Conservation (phyloP, 2,329 filamentous ascomycete genomes). For the Fusarium coicis region DNA sequence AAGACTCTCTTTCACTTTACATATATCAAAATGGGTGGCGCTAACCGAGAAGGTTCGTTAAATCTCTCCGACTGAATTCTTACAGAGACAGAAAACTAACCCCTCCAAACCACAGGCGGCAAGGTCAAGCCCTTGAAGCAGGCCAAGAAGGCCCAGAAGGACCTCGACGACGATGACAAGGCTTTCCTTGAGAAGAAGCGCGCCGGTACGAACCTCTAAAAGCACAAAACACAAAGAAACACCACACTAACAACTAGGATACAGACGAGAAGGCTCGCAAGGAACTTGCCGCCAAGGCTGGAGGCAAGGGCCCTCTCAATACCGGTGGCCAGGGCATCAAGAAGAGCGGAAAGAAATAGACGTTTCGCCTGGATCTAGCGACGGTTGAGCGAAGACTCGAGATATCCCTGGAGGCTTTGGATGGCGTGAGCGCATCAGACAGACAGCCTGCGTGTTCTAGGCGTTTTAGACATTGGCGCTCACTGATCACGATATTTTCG, state of each 20-base stretch:
- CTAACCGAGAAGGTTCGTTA: slow-evolving; percentile 52
- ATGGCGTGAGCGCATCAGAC: slow-evolving; percentile 33
- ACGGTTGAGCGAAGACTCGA: slow-evolving; percentile 2
- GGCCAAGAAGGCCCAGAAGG: slow-evolving; percentile 84
- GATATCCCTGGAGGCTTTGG: slow-evolving; percentile 14
- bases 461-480: slow-evolving; percentile 33
- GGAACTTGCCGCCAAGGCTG: slow-evolving; percentile 82
- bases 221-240: fast-evolving
- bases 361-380: background rate
- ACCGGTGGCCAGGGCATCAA: slow-evolving; percentile 90
- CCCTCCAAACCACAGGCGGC: slow-evolving; percentile 66
- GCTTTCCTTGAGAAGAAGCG: slow-evolving; percentile 86
- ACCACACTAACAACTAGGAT: slow-evolving; percentile 18
- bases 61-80: background rate
- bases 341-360: slow-evolving; percentile 97
- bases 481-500: slow-evolving; percentile 33
- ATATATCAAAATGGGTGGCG: slow-evolving; percentile 51
- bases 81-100: slow-evolving; percentile 25
- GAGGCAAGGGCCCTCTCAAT: slow-evolving; percentile 89
- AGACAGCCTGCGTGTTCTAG: slow-evolving; percentile 28
- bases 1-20: slow-evolving; percentile 9
- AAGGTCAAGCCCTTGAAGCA: slow-evolving; percentile 89
- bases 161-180: slow-evolving; percentile 87
- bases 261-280: slow-evolving; percentile 86
- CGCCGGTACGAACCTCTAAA: slow-evolving; percentile 70